Base-by-base conservation (phyloP, 2,329 filamentous ascomycete genomes). In the Aspergillus hortae region DNA sequence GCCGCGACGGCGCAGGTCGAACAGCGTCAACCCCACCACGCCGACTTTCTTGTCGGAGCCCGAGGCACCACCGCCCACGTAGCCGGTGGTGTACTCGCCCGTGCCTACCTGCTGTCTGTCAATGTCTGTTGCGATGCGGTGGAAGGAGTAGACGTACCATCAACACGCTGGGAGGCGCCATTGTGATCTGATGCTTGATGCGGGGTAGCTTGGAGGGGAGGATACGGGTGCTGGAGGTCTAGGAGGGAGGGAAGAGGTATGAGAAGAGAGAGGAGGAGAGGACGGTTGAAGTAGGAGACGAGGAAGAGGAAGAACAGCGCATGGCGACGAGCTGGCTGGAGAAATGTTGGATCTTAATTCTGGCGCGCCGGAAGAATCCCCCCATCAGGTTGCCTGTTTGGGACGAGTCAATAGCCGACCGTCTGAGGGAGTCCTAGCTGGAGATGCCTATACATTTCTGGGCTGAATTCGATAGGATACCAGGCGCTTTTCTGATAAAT, bases 51-150 rank as follows among this genome's bases (percentile, higher is more conserved):
- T 96, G 80, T 96, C 92, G 46, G 90, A 95, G 10, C 83, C 86
- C 4, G 90, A 95, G 47, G 86, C 87, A 54, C 87, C 88, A 55
- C 85, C 86, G 52, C 89, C 90, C 52, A 96, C 91, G 63, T 94
- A 96, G 52, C 92, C 92, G 41, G 92, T 96, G 64, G 92, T 96
- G 80, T 96, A 96, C 80, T 96, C 92, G 66, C 92, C 92, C 10
- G 92, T 96, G 59, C 92, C 92, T 53, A 96, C 83, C 88, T 86
- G 55, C 46, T 44, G 19, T 14, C 15, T 21, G 25, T 46, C 11
- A 14, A 57, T 49, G 40, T 55, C 46, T 40, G 44, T 46, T 19
- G 10, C 35, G 30, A 45, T 33, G 33, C 40, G 11, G 32, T 32
- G 46, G 48, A 58, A 48, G 59, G 17, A 23, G 32, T 12, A 30